A percentile compares a stretch with the other conserved stretches of the same genome.
Evolutionary conservation across 495 filamentous ascomycete genomes (phyloP).

Genomic region (Aspergillus homomorphus): DNA sequence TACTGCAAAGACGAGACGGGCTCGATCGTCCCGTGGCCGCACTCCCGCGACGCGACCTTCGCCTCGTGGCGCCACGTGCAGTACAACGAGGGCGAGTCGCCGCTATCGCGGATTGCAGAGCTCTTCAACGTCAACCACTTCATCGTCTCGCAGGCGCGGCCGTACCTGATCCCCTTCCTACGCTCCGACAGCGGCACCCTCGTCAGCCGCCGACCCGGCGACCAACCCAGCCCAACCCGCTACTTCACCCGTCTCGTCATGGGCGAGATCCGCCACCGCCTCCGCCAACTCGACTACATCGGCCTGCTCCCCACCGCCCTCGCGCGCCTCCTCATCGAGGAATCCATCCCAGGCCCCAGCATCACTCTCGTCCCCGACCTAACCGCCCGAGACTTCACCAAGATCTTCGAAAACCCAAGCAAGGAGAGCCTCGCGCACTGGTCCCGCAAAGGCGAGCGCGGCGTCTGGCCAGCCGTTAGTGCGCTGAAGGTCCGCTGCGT

Average conservation of each 20-base stretch:
- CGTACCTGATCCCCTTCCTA: slow-evolving; percentile 88
- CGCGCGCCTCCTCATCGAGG: slow-evolving; percentile 80
- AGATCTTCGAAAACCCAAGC: slow-evolving; percentile 77
- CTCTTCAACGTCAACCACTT: slow-evolving; percentile 98
- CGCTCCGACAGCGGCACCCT: slow-evolving; percentile 71
- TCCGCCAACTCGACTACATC: slow-evolving; percentile 77
- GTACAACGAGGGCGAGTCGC: slow-evolving; percentile 74
- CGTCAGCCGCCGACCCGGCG: slow-evolving; percentile 59
- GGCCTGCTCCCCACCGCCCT: slow-evolving; percentile 65
- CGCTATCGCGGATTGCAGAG: slow-evolving; percentile 78
- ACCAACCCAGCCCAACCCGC: slow-evolving; percentile 54
- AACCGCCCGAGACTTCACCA: slow-evolving; percentile 63
- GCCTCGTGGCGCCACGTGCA: slow-evolving; percentile 64
- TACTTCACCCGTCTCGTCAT: slow-evolving; percentile 67
- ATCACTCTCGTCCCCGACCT: slow-evolving; percentile 83
- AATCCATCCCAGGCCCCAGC: slow-evolving; percentile 76
- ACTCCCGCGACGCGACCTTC: slow-evolving; percentile 64
- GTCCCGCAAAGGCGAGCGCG: slow-evolving; percentile 79
- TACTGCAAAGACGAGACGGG: slow-evolving; percentile 81
- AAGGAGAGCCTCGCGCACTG: slow-evolving; percentile 74
- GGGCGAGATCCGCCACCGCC: slow-evolving; percentile 75
- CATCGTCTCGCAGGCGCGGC: slow-evolving; percentile 93
- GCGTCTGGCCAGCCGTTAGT: slow-evolving; percentile 88
- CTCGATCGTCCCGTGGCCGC: slow-evolving; percentile 74
- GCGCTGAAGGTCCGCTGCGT: slow-evolving; percentile 81